phyloP scores from a whole-genome alignment of 345 rosid genomes.

The Cardamine chenopodiifolia region DNA sequence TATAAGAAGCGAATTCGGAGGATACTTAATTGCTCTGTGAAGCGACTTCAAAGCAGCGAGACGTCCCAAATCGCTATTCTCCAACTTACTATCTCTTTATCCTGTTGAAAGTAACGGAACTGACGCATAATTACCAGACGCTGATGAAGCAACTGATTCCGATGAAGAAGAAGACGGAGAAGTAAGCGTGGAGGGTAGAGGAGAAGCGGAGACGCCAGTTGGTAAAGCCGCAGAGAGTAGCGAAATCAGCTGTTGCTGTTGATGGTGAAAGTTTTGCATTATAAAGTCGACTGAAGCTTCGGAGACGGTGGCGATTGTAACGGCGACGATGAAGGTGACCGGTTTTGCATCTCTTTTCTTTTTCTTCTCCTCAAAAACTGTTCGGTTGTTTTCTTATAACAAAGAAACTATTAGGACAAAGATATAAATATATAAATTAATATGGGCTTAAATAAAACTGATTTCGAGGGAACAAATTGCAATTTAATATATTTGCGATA shows the following conservation, averaged over 20 bases:
- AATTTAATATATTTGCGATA: background rate
- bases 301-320: conserved; percentile 26
- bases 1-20: conserved; percentile 81
- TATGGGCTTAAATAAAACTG: background rate
- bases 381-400: conserved; percentile 9
- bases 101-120: conserved; percentile 14
- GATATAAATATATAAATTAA: background rate
- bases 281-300: conserved; percentile 28
- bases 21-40: conserved; percentile 77
- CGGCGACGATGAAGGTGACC: conserved; percentile 38
- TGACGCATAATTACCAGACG: conserved; percentile 24
- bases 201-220: conserved; percentile 51
- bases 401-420: conserved; percentile 1
- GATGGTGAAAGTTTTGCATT: conserved; percentile 72
- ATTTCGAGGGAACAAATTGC: background rate
- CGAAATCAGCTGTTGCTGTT: conserved; percentile 78
- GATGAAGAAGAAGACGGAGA: conserved; percentile 31
- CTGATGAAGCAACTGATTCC: conserved; percentile 19
- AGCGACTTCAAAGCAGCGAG: conserved; percentile 75
- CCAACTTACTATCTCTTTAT: conserved; percentile 41
- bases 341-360: conserved; percentile 29
- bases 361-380: background rate
- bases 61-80: conserved; percentile 63
- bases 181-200: conserved; percentile 9
- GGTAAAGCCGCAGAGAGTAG: conserved; percentile 79